Percentiles rank a stretch among this genome's conserved stretches.
Conservation (phyloP, 768 basidiomycete genomes). For the Lenzites betulinus region DNA sequence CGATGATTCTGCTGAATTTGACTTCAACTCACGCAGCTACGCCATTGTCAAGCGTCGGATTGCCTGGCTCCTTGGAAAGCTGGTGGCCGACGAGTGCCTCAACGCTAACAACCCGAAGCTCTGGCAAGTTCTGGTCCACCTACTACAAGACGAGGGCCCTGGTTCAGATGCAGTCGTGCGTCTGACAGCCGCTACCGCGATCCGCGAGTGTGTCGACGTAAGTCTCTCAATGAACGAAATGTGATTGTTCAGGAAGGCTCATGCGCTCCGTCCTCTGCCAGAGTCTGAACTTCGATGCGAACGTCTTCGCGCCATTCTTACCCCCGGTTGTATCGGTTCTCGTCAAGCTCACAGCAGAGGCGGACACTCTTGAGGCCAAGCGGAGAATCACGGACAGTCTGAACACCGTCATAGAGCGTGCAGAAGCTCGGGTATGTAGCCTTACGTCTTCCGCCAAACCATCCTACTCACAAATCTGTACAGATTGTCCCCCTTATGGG, state of each 20-base stretch:
- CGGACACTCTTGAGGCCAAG: conserved; percentile 76
- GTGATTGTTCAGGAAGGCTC: background rate
- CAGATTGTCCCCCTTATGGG: conserved; percentile 71
- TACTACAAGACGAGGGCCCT: conserved; percentile 66
- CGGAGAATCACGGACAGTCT: conserved; percentile 69
- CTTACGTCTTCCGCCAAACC: background rate
- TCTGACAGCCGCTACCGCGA: conserved; percentile 76
- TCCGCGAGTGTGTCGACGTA: conserved; percentile 86
- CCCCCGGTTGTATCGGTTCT: conserved; percentile 61
- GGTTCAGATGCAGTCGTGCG: conserved; percentile 86
- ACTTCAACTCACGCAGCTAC: conserved; percentile 45
- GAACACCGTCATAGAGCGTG: conserved; percentile 64
- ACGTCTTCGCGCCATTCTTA: conserved; percentile 71
- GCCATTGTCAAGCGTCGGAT: conserved; percentile 93
- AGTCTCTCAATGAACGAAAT: background rate
- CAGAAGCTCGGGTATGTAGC: conserved; percentile 37
- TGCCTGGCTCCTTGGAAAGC: conserved; percentile 92
- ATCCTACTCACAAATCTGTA: background rate
- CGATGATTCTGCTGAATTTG: too few relatives aligned
- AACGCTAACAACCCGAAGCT: conserved; percentile 61
- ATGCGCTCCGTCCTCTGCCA: conserved; percentile 29
- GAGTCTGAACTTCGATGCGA: conserved; percentile 64
- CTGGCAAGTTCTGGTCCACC: conserved; percentile 81
- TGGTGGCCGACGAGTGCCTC: conserved; percentile 71
- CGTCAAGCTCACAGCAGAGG: conserved; percentile 69